Base-by-base conservation (phyloP, 495 filamentous ascomycete genomes). In the Thermochaetoides thermophila region DNA sequence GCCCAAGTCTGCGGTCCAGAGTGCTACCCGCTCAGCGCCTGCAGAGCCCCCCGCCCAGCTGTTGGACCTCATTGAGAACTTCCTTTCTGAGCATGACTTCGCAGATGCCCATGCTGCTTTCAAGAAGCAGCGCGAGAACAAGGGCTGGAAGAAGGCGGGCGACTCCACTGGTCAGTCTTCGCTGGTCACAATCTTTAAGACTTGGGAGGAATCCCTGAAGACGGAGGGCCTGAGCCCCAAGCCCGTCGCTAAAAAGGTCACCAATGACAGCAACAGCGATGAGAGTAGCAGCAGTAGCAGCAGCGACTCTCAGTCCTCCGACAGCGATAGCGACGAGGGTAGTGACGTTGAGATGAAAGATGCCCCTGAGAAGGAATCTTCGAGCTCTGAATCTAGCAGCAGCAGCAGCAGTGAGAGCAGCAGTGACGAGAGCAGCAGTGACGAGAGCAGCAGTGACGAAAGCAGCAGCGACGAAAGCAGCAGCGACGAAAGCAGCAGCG, bases 341-440 rank as follows among this genome's bases (percentile, higher is more conserved):
- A n/a, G n/a, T n/a, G n/a, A n/a, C n/a, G n/a, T n/a, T n/a, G n/a
- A n/a, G n/a, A n/a, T n/a, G n/a, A n/a, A n/a, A n/a, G n/a, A n/a
- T n/a, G n/a, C n/a, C n/a, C n/a, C n/a, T n/a, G n/a, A n/a, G n/a
- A n/a, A n/a, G n/a, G n/a, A n/a, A n/a, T n/a, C n/a, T n/a, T n/a
- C n/a, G n/a, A n/a, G n/a, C n/a, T n/a, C n/a, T n/a, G n/a, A n/a
- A n/a, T n/a, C n/a, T n/a, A n/a, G n/a, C n/a, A 93, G 85, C 8
- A 93, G 85, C 46, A 93, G 92, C 60, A 74, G 93, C 60, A 84
- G 84, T 52, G 69, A 76, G 59, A 65, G 80, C 29, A 83, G 83
- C 29, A 84, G 4, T 17, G 37, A 39, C 22, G 39, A 34, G 3
- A 34, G 31, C 10, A 29, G 29, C 7, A 36, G 38, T 31, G 40